Evolutionary conservation across 208 protist genomes (phyloP).

Genomic region (Wallacemonas sp.): DNA sequence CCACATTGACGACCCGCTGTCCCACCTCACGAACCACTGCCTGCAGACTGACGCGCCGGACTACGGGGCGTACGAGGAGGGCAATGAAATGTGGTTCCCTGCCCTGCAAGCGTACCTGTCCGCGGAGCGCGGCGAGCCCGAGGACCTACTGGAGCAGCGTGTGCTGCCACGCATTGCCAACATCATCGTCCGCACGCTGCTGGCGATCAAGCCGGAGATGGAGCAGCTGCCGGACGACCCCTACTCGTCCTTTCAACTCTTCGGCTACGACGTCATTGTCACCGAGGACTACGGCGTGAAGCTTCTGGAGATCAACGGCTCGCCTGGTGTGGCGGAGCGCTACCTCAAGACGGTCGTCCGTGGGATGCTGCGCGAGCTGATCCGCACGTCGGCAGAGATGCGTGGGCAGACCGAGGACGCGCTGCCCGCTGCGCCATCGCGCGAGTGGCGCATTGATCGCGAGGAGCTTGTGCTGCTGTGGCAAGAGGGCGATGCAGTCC

Average conservation of each 20-base stretch:
- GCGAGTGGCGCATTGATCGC: constrained; percentile 52
- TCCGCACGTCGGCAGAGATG: constrained; percentile 15
- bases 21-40: constrained; percentile 92
- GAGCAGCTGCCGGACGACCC: constrained; percentile 49
- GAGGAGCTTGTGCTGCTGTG: constrained; percentile 72
- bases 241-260: constrained; percentile 87
- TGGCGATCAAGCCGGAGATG: constrained; percentile 53
- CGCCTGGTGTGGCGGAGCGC: constrained; percentile 73
- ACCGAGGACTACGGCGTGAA: constrained; percentile 67
- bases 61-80: constrained; percentile 77
- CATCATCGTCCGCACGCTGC: constrained; percentile 73
- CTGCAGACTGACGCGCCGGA: constrained; percentile 54
- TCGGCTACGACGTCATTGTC: constrained; percentile 90
- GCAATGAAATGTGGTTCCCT: constrained; percentile 90
- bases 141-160: constrained; percentile 35
- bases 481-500: constrained; percentile 58
- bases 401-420: constrained; percentile 7
- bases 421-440: not conserved
- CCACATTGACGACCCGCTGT: constrained; percentile 41
- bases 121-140: constrained; percentile 27
- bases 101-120: constrained; percentile 59
- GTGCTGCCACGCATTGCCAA: constrained; percentile 70
- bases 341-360: constrained; percentile 59
- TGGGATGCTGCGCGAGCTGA: constrained; percentile 44
- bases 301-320: constrained; percentile 92